Conservation (phyloP, 164 flowering plant species). For the Stephania cephalantha region DNA sequence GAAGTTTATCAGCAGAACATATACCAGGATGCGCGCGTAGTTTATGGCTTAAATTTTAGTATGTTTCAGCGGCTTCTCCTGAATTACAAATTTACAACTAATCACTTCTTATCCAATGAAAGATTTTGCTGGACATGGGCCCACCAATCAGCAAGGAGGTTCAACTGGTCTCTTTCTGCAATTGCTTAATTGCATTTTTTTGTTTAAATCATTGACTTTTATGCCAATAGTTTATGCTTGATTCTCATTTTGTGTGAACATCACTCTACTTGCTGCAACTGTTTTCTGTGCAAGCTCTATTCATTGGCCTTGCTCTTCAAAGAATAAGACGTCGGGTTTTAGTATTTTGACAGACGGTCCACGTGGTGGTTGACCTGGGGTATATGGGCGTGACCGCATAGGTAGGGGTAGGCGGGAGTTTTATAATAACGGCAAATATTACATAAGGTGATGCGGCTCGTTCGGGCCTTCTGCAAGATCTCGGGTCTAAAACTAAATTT, state of each 20-base stretch:
- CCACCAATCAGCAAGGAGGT: conserved; percentile 73
- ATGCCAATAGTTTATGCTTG: not conserved
- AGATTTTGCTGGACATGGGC: conserved; percentile 92
- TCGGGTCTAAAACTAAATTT: no score
- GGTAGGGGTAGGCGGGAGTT: no score
- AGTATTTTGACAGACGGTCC: not conserved
- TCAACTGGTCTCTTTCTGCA: conserved; percentile 69
- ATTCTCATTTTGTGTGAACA: not conserved
- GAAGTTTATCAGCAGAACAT: conserved; percentile 97
- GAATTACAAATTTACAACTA: not conserved
- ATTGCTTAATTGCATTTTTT: not conserved
- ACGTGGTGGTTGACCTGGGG: no score
- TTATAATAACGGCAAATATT: no score
- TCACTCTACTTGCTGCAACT: not conserved
- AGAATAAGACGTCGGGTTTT: not conserved
- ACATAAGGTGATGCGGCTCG: no score
- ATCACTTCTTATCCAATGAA: conserved; percentile 9
- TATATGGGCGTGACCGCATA: no score
- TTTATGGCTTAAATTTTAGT: conserved; percentile 1
- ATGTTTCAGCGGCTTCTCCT: conserved; percentile 1
- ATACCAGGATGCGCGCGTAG: conserved; percentile 79
- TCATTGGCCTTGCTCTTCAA: not conserved
- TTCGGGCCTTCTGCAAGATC: no score
- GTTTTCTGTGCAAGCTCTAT: not conserved
- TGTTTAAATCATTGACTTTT: not conserved